Evolutionary conservation across 306 rosid genomes (phyloP).

Genomic region (Trifolium pratense): DNA sequence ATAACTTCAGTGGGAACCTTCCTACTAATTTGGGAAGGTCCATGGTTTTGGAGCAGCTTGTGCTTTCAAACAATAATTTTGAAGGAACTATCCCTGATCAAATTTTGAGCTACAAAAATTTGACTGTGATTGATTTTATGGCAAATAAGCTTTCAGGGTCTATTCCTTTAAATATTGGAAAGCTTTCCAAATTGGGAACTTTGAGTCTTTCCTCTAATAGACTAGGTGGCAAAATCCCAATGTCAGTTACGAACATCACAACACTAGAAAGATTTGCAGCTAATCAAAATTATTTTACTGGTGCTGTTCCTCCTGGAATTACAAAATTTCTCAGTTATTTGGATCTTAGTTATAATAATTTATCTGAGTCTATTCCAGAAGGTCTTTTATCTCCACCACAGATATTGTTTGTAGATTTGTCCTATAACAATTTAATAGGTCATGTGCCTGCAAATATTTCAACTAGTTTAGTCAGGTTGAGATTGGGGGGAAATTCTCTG

Average conservation of each 20-base stretch:
- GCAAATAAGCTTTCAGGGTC: slow-evolving; percentile 39
- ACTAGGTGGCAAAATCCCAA: slow-evolving; percentile 59
- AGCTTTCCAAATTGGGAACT: slow-evolving; percentile 59
- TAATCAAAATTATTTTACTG: slow-evolving; percentile 49
- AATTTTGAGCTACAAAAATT: slow-evolving; percentile 45
- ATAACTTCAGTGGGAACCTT: slow-evolving; percentile 37
- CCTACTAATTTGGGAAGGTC: slow-evolving; percentile 62
- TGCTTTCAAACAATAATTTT: slow-evolving; percentile 52
- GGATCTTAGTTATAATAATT: slow-evolving; percentile 66
- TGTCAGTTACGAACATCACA: slow-evolving; percentile 41
- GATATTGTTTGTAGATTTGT: slow-evolving; percentile 64
- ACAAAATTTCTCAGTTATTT: slow-evolving; percentile 53
- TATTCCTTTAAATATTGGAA: slow-evolving; percentile 54
- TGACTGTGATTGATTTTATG: slow-evolving; percentile 61
- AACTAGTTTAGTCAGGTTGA: slow-evolving; percentile 58
- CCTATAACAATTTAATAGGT: slow-evolving; percentile 55
- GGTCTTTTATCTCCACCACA: slow-evolving; percentile 53
- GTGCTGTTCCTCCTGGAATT: slow-evolving; percentile 59
- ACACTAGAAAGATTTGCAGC: slow-evolving; percentile 75
- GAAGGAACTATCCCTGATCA: slow-evolving; percentile 54
- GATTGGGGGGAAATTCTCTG: slow-evolving; percentile 66
- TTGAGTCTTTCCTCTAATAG: slow-evolving; percentile 66
- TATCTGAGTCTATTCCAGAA: slow-evolving; percentile 57
- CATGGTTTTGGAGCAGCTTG: slow-evolving; percentile 60
- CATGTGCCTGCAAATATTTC: slow-evolving; percentile 55